Evolutionary conservation across 306 rosid species (phyloP), one percentile per base, ranked within the genome.

Genomic region (Cyclanthera cordifolia): DNA sequence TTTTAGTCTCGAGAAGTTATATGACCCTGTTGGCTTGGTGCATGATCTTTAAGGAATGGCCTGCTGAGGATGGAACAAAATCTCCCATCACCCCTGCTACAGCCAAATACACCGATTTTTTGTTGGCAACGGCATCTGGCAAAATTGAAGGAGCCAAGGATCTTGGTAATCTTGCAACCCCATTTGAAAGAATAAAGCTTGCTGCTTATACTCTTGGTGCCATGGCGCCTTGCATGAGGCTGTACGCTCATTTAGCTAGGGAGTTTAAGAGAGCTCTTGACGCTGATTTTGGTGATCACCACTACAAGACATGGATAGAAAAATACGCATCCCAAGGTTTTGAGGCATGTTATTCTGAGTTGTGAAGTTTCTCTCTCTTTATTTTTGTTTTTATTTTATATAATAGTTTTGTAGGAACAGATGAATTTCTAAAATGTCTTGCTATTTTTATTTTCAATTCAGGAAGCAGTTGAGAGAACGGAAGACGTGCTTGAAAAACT

Each of bases 401-500:
- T n/a, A n/a, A n/a, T n/a, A n/a, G 37, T 20, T 43, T 69, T 28
- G 49, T 12, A n/a, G 10, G 25, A 15, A 28, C 19, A 24, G 8
- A 72, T 55, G 21, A 30, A 67, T 83, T 82, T 45, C 57, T 74
- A 67, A 43, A 77, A 65, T 77, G 71, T 82, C 87, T 78, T 74
- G 67, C 80, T 61, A 64, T 72, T 78, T 73, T 93, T 77, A 59
- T 88, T 78, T 88, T 81, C 73, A 82, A 82, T 85, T 75, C 73
- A 94, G 99, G 95, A 89, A 73, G 76, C 96, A 46, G 89, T 96
- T 76, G 72, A 78, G 80, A 88, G 78, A 81, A 90, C 83, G 4
- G 99, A 94, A 88, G 99, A 94, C 77, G 75, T 94, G 85, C 96
- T 94, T 48, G 97, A 94, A 84, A 94, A 90, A 80, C 79, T 94